Base-by-base conservation (phyloP, 1,284 basidiomycete genomes). In the Exobasidium rhododendri region DNA sequence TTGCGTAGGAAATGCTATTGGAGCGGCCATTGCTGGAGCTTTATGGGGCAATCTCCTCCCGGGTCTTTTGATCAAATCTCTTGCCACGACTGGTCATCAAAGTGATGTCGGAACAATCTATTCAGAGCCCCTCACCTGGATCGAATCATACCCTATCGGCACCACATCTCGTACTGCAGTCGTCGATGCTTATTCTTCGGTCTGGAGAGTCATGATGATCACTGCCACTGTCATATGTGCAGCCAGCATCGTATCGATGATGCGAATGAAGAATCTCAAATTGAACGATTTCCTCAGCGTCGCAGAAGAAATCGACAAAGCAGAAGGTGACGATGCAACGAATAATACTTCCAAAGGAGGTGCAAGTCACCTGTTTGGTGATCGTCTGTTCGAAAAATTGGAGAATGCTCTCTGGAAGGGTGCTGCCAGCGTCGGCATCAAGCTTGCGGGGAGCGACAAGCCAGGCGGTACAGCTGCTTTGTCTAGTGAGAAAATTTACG, bases 91-190 rank as follows among this genome's bases (percentile, higher is more conserved):
- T 17, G 53, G 62, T 14, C 22, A 22, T 31, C 1, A 13, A 22
- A 32, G 49, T 31, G 32, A 56, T 14, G 24, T 64, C 20, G 13
- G 17, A 7, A 17, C 22, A 7, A 35, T 64, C 47, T 64, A 35
- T 30, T 29, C 63, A 1, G 62, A 57, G 40, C 63, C 63, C 11
- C 50, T 64, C n/a, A 64, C 63, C 22, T 64, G 63, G 63, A 64
- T 64, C 46, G 52, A 32, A 14, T 14, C 13, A 22, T 32, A 64
- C 35, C 20, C 61, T 6, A 26, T 64, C 11, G 61, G 63, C 17
- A 55, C 60, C 1, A 40, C 24, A n/a, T 17, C 56, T 17, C 22
- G 63, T 13, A 63, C 22, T 10, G 62, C 46, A 7, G 63, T 64
- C 10, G 50, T 63, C 2, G 31, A 57, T 20, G 63, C 61, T 31